Evolutionary conservation across 2,329 filamentous ascomycete genomes (phyloP), one percentile per base, ranked within the genome.

Genomic region (Aspergillus pseudoglaucus): DNA sequence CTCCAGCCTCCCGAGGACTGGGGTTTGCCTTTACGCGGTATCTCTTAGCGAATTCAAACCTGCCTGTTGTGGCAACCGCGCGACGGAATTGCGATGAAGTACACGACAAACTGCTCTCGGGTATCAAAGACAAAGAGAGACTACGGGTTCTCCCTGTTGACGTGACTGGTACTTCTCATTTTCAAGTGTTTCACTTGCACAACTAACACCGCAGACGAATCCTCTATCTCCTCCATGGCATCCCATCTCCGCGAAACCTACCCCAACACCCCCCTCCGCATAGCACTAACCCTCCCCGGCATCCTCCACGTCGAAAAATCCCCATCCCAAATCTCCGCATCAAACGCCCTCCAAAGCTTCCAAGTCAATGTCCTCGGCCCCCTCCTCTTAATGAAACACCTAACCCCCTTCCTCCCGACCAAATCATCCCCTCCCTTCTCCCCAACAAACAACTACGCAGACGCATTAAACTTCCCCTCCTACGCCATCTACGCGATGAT

Each of bases 321-420:
- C 1, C 85, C 83, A 0, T 57, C 68, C 0, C 83, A 87, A 58
- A 78, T 93, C 48, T 72, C 84, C 49, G 77, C 80, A 49, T 73
- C 72, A 17, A 63, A 74, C 32, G 81, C 85, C 15, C 70, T 87
- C n/a, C 70, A 81, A 41, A 89, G 81, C n/a, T 84, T 89, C 66
- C 75, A 76, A 45, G 79, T 87, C 50, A 94, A 93, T 64, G 76
- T 83, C 0, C 71, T 93, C 2, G 87, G 87, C 0, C 86, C 87
- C 0, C 73, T 93, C 60, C 72, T 93, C 46, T 75, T 91, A 48
- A 79, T 88, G 61, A 93, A 93, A 67, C 82, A 89, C 66, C 87
- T 93, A 57, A 74, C 75, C 0, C 71, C 72, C 0, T 84, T 90
- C 58, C 73, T 93, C 3, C 87, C 88, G 1, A 76, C 73, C 14